Evolutionary conservation across 352 stramenopile species (phyloP).

Genomic region (Phytophthora fragariaefolia): DNA sequence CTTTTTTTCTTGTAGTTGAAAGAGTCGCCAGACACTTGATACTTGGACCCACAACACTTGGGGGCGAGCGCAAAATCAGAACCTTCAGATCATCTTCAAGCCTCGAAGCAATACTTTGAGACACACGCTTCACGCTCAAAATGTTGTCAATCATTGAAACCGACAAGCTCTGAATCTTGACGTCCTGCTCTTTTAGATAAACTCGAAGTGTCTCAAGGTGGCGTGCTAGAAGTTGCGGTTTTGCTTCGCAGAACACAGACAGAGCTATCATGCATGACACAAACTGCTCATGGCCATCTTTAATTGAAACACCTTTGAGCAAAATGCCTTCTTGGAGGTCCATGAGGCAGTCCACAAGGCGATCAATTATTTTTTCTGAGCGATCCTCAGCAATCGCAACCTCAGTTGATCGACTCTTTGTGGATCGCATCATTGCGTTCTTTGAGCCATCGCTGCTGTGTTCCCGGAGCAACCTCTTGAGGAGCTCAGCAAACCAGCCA

Average conservation of each 20-base stretch:
- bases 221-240: conserved; percentile 54
- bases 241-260: conserved; percentile 76
- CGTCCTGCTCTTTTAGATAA: conserved; percentile 70
- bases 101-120: conserved; percentile 44
- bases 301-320: conserved; percentile 61
- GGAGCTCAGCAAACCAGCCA: conserved; percentile 74
- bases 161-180: conserved; percentile 65
- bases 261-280: conserved; percentile 82
- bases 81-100: conserved; percentile 72
- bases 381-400: conserved; percentile 54
- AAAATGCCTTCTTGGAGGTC: conserved; percentile 74
- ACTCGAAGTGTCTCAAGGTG: conserved; percentile 80
- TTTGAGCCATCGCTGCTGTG: conserved; percentile 24
- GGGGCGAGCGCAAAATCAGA: conserved; percentile 67
- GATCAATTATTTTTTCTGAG: conserved; percentile 70
- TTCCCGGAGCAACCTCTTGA: conserved; percentile 64
- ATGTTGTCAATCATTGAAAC: conserved; percentile 71
- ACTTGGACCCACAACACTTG: conserved; percentile 84
- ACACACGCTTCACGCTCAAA: conserved; percentile 63
- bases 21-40: conserved; percentile 79
- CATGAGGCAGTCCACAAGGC: conserved; percentile 69
- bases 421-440: conserved; percentile 25
- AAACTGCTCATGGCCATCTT: conserved; percentile 66
- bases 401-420: conserved; percentile 57
- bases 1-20: conserved; percentile 46